A percentile compares a stretch with the other conserved stretches of the same genome.
Evolutionary conservation across 2,329 filamentous ascomycete genomes (phyloP).

Genomic region (Domatiomyces globalis): DNA sequence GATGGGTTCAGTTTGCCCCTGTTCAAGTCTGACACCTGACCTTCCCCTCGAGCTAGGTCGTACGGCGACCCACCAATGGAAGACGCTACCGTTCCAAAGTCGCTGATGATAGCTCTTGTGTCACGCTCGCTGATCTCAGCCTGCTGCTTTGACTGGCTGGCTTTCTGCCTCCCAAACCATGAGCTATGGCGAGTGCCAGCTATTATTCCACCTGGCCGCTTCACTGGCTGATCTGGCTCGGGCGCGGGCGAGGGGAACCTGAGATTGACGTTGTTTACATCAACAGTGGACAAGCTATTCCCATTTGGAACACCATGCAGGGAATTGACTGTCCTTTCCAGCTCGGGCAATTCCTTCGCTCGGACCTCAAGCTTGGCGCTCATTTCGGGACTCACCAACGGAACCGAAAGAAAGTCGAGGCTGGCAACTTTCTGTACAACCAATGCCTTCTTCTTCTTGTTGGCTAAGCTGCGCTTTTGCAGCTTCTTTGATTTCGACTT

Average conservation of each 20-base stretch:
- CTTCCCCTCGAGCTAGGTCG: conserved; percentile 7
- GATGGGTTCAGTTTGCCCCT: conserved; percentile 1
- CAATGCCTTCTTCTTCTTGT: conserved; percentile 1
- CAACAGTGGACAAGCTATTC: conserved; percentile 8
- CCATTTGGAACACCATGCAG: conserved; percentile 3
- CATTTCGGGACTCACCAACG: conserved; percentile 8
- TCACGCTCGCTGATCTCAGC: conserved; percentile 4
- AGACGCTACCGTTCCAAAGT: conserved; percentile 10
- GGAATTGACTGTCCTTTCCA: conserved; percentile 13
- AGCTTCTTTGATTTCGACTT: conserved; percentile 16
- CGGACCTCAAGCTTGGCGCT: conserved; percentile 14
- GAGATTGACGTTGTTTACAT: conserved; percentile 2
- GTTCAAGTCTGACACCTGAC: neutral
- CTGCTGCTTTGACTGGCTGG: conserved; percentile 1
- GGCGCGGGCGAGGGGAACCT: conserved; percentile 16
- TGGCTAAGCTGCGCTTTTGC: conserved; percentile 4
- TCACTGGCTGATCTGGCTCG: conserved; percentile 4
- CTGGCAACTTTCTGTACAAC: conserved; percentile 10
- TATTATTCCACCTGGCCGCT: conserved; percentile 3
- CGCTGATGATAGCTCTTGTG: conserved; percentile 10
- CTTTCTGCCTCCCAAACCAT: conserved; percentile 12
- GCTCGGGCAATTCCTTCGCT: conserved; percentile 14
- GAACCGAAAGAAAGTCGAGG: conserved; percentile 9
- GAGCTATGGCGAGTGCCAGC: conserved; percentile 10
- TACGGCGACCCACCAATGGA: conserved; percentile 13